Evolutionary conservation across 1,139 yeast species (phyloP), one percentile per base, ranked within the genome.

Genomic region (Sugiyamaella xylanicola): DNA sequence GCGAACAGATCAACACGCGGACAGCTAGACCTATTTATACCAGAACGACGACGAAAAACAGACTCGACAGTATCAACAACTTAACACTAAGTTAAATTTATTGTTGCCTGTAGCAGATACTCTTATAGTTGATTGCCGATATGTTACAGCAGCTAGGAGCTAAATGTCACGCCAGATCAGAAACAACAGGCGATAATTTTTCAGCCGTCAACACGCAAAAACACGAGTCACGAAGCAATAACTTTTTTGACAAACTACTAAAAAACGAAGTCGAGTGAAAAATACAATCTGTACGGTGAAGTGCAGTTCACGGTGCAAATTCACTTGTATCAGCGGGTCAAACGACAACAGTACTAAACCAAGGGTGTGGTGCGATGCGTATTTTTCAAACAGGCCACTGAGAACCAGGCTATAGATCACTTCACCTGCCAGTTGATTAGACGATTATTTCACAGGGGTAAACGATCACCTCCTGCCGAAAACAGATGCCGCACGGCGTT

Each of bases 361-460:
- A 32, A 8, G 4, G 13, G 15, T 8, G 37, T 32, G 37, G 15
- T 32, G 37, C 15, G 37, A 11, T 8, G 15, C 13, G 37, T 32
- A 32, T 13, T 32, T 32, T 32, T 32, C 37, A 32, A 8, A 8
- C 37, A 32, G 37, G 29, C 29, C 29, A 25, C 29, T 32, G 15
- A 32, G 37, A 7, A n/a, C 37, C 37, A 32, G 15, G 15, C 37
- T n/a, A 32, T 8, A 32, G 4, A 32, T 11, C 37, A 32, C 37
- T 32, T 32, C 37, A 32, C 9, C 8, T 25, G 29, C 29, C 37
- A 7, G 37, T 8, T 32, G 37, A 32, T 32, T 32, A 32, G 37
- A 32, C 37, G 37, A 32, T 8, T 32, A 32, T 32, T 32, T 32
- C 37, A 32, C 37, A 32, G 37, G 37, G 37, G 37, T 32, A 32